Conservation (phyloP, 116 monocot genomes). For the Trichopus zeylanicus region DNA sequence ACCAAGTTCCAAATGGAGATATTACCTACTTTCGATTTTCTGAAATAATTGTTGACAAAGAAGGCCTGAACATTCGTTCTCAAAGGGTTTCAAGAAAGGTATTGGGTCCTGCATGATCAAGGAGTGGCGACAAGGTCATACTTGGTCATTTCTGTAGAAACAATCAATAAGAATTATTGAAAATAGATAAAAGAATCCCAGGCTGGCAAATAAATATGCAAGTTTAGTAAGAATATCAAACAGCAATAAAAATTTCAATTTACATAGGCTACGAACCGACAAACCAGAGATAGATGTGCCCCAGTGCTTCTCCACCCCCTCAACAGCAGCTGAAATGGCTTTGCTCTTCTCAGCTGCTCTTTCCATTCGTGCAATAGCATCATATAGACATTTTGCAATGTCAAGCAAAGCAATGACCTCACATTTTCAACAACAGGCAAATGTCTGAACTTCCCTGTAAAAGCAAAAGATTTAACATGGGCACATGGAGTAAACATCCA, state of each 20-base stretch:
- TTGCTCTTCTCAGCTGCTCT: conserved; percentile 95
- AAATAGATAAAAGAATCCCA: not conserved
- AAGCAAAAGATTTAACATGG: not conserved
- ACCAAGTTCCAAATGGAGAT: conserved; percentile 25
- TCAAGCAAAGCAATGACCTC: conserved; percentile 97
- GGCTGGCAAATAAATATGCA: not conserved
- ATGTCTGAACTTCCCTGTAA: conserved; percentile 92
- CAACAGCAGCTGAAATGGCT: conserved; percentile 94
- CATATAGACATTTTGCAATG: conserved; percentile 98
- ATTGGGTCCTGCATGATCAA: conserved; percentile 90
- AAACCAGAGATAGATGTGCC: conserved; percentile 69
- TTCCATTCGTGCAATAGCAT: conserved; percentile 98
- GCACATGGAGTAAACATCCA: not conserved
- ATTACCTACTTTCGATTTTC: conserved; percentile 99
- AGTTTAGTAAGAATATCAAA: not conserved
- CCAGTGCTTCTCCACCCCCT: conserved; percentile 95
- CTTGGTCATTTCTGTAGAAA: no score
- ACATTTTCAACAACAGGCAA: conserved; percentile 93
- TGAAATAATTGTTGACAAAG: conserved; percentile 76
- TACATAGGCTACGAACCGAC: no score
- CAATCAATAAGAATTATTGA: not conserved
- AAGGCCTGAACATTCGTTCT: conserved; percentile 86
- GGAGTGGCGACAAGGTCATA: no score
- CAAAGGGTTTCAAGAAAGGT: conserved; percentile 89
- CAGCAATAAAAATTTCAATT: not conserved